Percentiles rank a stretch among this genome's conserved stretches.
These are phyloP conservation scores for Fusarium sp. DNA, from an alignment of 2,329 filamentous ascomycete genomes.

Conservation along the genomic window DNA sequence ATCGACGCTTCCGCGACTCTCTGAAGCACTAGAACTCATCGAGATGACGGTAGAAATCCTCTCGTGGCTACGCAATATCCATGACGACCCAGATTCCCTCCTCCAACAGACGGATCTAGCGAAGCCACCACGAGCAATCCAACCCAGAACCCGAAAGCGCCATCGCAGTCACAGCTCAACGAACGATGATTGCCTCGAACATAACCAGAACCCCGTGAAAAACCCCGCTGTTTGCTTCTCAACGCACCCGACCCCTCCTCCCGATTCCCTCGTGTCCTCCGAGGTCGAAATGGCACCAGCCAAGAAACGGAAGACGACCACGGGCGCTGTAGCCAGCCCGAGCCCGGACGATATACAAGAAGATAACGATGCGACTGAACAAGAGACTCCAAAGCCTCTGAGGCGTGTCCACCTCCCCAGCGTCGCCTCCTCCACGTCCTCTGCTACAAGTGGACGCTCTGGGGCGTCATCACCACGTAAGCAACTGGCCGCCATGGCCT, in stretches of 20 bases:
- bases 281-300: neutral
- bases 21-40: fast-evolving
- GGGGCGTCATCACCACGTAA: neutral
- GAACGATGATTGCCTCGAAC: neutral
- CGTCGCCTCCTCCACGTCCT: conserved; percentile 2
- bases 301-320: neutral
- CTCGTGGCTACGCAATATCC: neutral
- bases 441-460: neutral
- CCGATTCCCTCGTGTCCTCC: neutral
- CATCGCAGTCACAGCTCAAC: neutral
- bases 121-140: neutral
- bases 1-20: fast-evolving
- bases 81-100: neutral
- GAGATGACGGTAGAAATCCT: neutral
- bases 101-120: neutral
- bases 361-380: neutral
- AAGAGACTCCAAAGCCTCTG: neutral
- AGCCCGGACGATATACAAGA: neutral
- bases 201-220: fast-evolving
- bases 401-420: neutral
- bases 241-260: neutral
- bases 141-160: conserved; percentile 3
- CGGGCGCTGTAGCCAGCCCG: neutral
- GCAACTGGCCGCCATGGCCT: neutral
- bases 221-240: fast-evolving